A percentile compares a stretch with the other conserved stretches of the same genome.
Evolutionary conservation across 306 rosid species (phyloP).

Genomic region (Malus sieversii): DNA sequence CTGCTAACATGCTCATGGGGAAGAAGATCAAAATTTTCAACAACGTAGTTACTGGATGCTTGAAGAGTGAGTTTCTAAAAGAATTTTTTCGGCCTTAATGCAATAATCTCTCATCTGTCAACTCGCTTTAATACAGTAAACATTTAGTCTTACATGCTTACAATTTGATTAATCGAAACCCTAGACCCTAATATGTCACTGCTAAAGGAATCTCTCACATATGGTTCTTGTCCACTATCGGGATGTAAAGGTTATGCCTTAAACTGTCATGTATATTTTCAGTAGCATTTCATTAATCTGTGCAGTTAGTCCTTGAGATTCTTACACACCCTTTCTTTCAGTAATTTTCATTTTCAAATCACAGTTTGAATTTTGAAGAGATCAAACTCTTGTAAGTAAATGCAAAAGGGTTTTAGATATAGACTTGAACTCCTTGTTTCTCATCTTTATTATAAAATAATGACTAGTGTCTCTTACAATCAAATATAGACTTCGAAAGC

Average conservation of each 20-base stretch:
- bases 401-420: too few relatives aligned
- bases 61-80: constrained; percentile 53
- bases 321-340: background rate
- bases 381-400: too few relatives aligned
- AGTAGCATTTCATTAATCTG: background rate
- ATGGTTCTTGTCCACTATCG: constrained; percentile 81
- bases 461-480: too few relatives aligned
- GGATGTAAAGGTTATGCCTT: constrained; percentile 57
- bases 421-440: too few relatives aligned
- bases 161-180: background rate
- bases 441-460: too few relatives aligned
- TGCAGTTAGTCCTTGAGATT: background rate
- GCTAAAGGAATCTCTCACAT: constrained; percentile 67
- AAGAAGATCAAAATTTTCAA: constrained; percentile 65
- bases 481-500: too few relatives aligned
- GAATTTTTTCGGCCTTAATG: background rate
- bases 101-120: background rate
- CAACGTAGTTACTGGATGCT: constrained; percentile 89
- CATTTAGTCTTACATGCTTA: background rate
- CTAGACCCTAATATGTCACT: background rate
- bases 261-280: background rate
- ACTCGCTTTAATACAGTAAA: background rate
- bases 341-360: too few relatives aligned
- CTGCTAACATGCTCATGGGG: constrained; percentile 91
- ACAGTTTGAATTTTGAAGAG: too few relatives aligned